Evolutionary conservation across 2,329 filamentous ascomycete species (phyloP).

Genomic region (Fusarium sp.): DNA sequence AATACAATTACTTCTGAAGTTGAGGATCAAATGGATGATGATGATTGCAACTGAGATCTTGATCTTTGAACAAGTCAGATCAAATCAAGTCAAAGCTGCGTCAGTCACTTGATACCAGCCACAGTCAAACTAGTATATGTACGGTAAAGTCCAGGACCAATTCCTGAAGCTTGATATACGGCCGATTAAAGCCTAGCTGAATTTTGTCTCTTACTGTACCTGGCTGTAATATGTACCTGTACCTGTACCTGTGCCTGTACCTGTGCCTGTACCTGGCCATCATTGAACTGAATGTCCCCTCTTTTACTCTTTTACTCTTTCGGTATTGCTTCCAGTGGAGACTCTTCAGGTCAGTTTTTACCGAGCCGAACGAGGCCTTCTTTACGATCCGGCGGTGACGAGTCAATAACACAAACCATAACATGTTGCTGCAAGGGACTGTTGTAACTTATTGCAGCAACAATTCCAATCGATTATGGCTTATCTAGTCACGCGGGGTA

Average conservation of each 20-base stretch:
- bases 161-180: conserved; percentile 25
- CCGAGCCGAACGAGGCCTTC: neutral
- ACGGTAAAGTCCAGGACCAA: conserved; percentile 36
- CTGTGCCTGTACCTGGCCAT: conserved; percentile 1
- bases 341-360: conserved; percentile 3
- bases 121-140: conserved; percentile 33
- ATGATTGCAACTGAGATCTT: conserved; percentile 19
- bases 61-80: neutral
- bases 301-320: neutral
- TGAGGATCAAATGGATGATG: neutral
- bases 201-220: neutral
- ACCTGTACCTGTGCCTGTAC: neutral
- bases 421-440: neutral
- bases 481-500: conserved; percentile 11
- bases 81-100: conserved; percentile 38
- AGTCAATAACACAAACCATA: neutral
- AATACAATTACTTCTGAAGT: neutral
- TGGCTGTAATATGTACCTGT: neutral
- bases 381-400: conserved; percentile 29
- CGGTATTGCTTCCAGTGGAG: conserved; percentile 13
- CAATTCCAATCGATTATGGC: conserved; percentile 1
- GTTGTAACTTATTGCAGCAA: neutral
- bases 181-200: conserved; percentile 9
- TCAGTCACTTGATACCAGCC: conserved; percentile 45
- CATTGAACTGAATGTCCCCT: conserved; percentile 18